Conservation (phyloP, 2,329 filamentous ascomycete species). For the Hypoxylon sp. region DNA sequence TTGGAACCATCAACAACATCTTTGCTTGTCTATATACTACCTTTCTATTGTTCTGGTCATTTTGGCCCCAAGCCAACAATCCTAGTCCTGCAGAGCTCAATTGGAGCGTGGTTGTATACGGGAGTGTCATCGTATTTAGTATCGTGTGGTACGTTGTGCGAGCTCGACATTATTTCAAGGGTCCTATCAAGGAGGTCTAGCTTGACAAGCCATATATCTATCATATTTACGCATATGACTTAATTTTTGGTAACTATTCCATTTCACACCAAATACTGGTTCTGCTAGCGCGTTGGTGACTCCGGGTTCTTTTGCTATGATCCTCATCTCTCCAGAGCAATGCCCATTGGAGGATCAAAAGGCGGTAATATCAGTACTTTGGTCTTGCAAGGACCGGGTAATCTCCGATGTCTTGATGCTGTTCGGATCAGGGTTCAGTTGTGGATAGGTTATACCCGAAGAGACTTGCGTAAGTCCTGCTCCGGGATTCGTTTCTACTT, state of each 20-base stretch:
- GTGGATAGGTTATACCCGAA: neutral
- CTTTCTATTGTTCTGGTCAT: conserved; percentile 69
- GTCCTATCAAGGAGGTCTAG: conserved; percentile 55
- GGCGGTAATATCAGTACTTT: conserved; percentile 2
- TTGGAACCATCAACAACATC: conserved; percentile 67
- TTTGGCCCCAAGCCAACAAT: conserved; percentile 59
- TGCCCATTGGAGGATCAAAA: neutral
- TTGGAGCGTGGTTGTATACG: conserved; percentile 62
- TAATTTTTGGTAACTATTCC: neutral
- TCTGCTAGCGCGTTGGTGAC: neutral
- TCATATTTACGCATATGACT: conserved; percentile 4
- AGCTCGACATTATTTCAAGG: conserved; percentile 60
- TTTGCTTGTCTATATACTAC: conserved; percentile 67
- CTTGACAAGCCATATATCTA: conserved; percentile 5
- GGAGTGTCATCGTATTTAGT: conserved; percentile 58
- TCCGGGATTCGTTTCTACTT: neutral
- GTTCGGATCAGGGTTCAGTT: neutral
- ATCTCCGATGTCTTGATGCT: neutral
- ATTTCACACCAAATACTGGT: neutral
- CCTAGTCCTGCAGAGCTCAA: conserved; percentile 59
- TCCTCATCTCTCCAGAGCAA: neutral
- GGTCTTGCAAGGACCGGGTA: neutral
- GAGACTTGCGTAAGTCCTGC: conserved; percentile 7
- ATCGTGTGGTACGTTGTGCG: conserved; percentile 61
- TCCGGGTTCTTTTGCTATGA: neutral